A percentile compares a stretch with the other conserved stretches of the same genome.
Evolutionary conservation across 2,329 filamentous ascomycete species (phyloP).

Genomic region (Neofusicoccum laricinum): DNA sequence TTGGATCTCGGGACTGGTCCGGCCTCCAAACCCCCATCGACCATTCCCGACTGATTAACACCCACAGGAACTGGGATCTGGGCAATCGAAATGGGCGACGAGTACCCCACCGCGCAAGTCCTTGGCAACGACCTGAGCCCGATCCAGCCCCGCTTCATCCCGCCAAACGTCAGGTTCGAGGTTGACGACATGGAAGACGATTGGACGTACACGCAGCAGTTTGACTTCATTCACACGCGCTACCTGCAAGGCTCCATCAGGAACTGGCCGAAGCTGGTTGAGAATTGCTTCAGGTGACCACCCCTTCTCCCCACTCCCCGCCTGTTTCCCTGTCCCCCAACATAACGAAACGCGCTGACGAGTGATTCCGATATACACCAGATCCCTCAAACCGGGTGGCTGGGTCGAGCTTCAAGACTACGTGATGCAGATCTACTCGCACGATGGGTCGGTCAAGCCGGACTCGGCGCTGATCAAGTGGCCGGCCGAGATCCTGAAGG

Average conservation of each 20-base stretch:
- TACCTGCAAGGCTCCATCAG: constrained; percentile 51
- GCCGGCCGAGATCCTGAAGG: background rate
- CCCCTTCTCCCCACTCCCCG: constrained; percentile 3
- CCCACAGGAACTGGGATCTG: background rate
- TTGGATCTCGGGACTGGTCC: constrained; percentile 25
- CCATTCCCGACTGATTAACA: no score
- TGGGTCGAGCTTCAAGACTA: constrained; percentile 34
- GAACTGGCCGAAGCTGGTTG: constrained; percentile 52
- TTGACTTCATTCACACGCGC: constrained; percentile 57
- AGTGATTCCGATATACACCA: constrained; percentile 44
- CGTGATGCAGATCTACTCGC: constrained; percentile 25
- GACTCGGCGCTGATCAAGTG: constrained; percentile 15
- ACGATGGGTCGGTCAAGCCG: constrained; percentile 30
- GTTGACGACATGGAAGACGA: constrained; percentile 49
- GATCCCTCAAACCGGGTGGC: constrained; percentile 24
- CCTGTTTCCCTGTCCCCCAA: no score
- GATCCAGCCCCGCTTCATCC: constrained; percentile 49
- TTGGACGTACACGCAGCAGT: constrained; percentile 32
- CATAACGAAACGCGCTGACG: constrained; percentile 26
- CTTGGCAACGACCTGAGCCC: constrained; percentile 49
- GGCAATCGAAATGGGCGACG: constrained; percentile 19
- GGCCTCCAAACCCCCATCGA: background rate
- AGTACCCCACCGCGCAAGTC: constrained; percentile 28
- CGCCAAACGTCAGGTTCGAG: constrained; percentile 46
- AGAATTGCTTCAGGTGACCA: constrained; percentile 46